A percentile compares a stretch with the other conserved stretches of the same genome.
phyloP scores from a whole-genome alignment of 192 early-diverging fungal genomes.

The Podila epicladia region DNA sequence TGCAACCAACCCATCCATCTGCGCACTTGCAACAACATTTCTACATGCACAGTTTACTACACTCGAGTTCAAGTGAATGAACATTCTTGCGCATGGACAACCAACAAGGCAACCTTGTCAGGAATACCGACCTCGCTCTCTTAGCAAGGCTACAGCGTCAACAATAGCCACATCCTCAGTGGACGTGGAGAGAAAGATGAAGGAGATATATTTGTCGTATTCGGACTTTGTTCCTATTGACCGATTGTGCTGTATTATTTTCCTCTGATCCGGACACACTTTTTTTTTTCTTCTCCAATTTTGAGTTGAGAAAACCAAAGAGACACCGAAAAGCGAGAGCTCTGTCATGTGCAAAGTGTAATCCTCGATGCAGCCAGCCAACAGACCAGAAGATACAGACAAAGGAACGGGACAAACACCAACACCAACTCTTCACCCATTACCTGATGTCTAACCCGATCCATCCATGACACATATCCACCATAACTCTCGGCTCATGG shows the following conservation, averaged over 20 bases:
- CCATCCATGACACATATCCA: too few species aligned
- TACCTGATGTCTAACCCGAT: too few species aligned
- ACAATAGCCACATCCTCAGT: background rate
- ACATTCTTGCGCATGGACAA: background rate
- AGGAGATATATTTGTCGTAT: background rate
- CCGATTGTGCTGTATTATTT: background rate
- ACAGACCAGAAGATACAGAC: background rate
- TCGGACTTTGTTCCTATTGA: constrained; percentile 5
- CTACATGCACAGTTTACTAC: too few species aligned
- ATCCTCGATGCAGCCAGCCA: background rate
- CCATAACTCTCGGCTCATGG: too few species aligned
- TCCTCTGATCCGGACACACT: background rate
- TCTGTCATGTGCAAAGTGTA: background rate
- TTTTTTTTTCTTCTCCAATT: background rate
- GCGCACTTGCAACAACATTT: background rate
- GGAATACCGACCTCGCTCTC: background rate
- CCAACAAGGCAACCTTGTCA: background rate
- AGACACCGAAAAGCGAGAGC: background rate
- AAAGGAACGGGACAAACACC: too few species aligned
- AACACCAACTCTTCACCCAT: too few species aligned
- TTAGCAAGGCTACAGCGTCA: background rate
- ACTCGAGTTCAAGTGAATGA: background rate
- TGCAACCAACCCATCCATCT: background rate
- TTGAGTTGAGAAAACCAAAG: constrained; percentile 1
- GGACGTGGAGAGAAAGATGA: too few species aligned